Conservation (phyloP, 495 filamentous ascomycete genomes). For the Penicillium turbatum region DNA sequence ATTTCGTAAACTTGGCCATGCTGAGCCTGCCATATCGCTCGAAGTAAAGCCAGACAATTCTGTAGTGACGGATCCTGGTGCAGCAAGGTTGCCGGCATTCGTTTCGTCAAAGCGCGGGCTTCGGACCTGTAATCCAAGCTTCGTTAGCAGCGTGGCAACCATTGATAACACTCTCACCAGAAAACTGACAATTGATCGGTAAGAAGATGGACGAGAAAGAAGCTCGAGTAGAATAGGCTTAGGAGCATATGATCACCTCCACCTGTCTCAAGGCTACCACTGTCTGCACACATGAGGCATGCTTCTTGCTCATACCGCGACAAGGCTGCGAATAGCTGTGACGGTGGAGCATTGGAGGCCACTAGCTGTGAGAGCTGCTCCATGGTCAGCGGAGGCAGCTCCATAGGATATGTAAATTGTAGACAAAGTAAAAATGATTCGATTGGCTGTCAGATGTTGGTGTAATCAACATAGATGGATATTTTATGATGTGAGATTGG, state of each 20-base stretch:
- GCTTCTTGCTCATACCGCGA: constrained; percentile 45
- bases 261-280: constrained; percentile 6
- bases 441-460: neutral
- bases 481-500: neutral
- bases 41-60: constrained; percentile 43
- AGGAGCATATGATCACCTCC: constrained; percentile 28
- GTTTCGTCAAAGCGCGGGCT: constrained; percentile 49
- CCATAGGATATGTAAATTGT: constrained; percentile 23
- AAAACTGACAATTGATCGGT: constrained; percentile 46
- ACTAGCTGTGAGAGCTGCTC: constrained; percentile 38
- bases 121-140: constrained; percentile 35
- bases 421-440: neutral
- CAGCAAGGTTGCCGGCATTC: constrained; percentile 39
- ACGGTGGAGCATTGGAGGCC: constrained; percentile 30
- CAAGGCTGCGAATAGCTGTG: constrained; percentile 42
- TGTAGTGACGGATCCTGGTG: constrained; percentile 41
- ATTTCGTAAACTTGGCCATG: constrained; percentile 42
- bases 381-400: constrained; percentile 31
- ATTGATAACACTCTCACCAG: neutral
- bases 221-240: constrained; percentile 47
- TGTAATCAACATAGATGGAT: neutral
- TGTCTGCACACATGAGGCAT: constrained; percentile 27
- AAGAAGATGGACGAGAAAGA: constrained; percentile 50
- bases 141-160: neutral
- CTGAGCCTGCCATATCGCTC: constrained; percentile 47